Conservation (phyloP, 306 rosid species). For the Casuarina equisetifolia region DNA sequence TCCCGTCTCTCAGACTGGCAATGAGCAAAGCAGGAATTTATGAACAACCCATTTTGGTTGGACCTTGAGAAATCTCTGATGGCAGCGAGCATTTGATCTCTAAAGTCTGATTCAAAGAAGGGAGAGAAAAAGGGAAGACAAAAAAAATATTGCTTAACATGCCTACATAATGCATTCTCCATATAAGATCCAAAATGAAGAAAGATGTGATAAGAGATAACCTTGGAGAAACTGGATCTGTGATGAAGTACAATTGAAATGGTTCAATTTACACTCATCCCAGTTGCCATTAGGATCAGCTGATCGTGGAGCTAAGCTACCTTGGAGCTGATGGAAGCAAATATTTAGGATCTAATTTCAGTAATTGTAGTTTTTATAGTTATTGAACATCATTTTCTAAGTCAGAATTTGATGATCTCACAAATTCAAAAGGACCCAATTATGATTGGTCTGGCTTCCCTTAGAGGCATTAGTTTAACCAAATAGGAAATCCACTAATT, state of each 20-base stretch:
- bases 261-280: constrained; percentile 69
- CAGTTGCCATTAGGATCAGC: constrained; percentile 83
- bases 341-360: constrained; percentile 14
- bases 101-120: constrained; percentile 60
- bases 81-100: constrained; percentile 69
- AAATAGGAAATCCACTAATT: neutral
- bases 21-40: constrained; percentile 93
- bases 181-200: neutral
- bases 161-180: constrained; percentile 1
- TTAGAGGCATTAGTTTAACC: neutral
- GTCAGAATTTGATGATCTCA: neutral
- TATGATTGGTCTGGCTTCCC: neutral
- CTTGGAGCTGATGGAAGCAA: constrained; percentile 56
- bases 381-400: neutral
- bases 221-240: constrained; percentile 87
- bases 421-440: neutral
- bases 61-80: constrained; percentile 50
- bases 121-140: constrained; percentile 10
- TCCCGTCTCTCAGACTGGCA: constrained; percentile 96
- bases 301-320: constrained; percentile 71
- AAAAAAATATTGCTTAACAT: constrained; percentile 15
- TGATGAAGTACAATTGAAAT: constrained; percentile 63
- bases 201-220: constrained; percentile 22
- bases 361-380: neutral
- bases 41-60: constrained; percentile 62